Evolutionary conservation across 2,329 filamentous ascomycete species (phyloP), one percentile per base, ranked within the genome.

Genomic region (Pseudogymnoascus sp.): DNA sequence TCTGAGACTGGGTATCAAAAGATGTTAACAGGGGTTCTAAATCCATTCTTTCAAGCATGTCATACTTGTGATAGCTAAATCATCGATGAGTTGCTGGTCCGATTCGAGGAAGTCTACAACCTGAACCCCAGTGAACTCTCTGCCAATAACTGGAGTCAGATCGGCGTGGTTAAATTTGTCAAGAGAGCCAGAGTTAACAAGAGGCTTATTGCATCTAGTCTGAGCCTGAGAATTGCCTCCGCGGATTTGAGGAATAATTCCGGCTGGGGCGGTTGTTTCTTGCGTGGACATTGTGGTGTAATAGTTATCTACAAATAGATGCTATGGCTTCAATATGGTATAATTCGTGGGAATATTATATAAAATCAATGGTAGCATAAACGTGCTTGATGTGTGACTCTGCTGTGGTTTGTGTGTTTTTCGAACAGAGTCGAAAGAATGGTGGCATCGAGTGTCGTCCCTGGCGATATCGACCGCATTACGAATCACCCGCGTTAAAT

Each of bases 51-150:
- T 6, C 2, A 30, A 15, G 14, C 9, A 6, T 30, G 43, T 4
- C 72, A 25, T 77, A 66, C 81, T 75, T 64, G 60, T 69, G 15
- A 70, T 61, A 11, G 68, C 87, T 0, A 90, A 75, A 66, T 89
- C 87, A 1, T 82, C 78, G 28, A 89, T 70, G 20, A 87, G 74
- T 38, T 84, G 43, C 14, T 66, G 62, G 0, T 82, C 77, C 0
- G 82, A 81, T 28, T 82, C 75, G 4, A 90, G 75, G 64, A 81
- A 80, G 2, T 89, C 84, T 6, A 78, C 78, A 0, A 88, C 75
- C 63, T 86, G 80, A 22, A 81, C 75, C 9, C 76, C 77, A 11
- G 78, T 74, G 64, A 80, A 88, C 66, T 88, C 85, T 6, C 78
- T 77, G 2, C 85, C 85, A 62, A 68, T 66, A 9, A 63, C 59